These are phyloP conservation scores for Suillus alpinus DNA, from an alignment of 768 basidiomycete genomes.

Conservation along the genomic window DNA sequence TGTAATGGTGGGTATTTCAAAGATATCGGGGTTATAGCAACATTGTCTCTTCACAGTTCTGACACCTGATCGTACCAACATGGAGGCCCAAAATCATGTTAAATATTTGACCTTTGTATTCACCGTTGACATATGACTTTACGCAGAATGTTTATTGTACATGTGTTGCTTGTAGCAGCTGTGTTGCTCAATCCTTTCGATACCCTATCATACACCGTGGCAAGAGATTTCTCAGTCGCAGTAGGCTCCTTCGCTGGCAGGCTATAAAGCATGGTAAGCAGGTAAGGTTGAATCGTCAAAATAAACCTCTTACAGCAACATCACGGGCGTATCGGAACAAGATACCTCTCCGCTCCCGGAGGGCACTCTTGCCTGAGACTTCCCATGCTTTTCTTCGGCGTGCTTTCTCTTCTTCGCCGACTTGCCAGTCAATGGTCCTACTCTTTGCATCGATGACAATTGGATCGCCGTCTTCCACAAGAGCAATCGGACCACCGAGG, in stretches of 20 bases:
- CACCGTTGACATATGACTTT: neutral
- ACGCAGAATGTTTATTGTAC: neutral
- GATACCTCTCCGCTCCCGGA: slow-evolving; percentile 73
- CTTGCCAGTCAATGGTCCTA: slow-evolving; percentile 68
- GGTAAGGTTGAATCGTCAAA: neutral
- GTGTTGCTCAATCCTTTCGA: neutral
- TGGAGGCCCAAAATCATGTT: neutral
- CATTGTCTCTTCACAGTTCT: neutral
- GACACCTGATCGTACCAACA: neutral
- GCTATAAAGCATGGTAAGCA: slow-evolving; percentile 39
- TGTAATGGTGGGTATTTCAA: neutral
- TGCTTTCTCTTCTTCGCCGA: slow-evolving; percentile 63
- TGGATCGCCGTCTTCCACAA: slow-evolving; percentile 79
- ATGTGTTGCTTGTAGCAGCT: neutral
- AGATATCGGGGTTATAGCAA: neutral
- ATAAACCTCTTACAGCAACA: slow-evolving; percentile 65
- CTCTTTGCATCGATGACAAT: slow-evolving; percentile 71
- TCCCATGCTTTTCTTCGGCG: slow-evolving; percentile 67
- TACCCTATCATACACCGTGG: neutral
- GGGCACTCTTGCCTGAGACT: slow-evolving; percentile 55
- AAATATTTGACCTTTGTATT: neutral
- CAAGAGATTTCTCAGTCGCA: slow-evolving; percentile 53
- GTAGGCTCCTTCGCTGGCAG: slow-evolving; percentile 80
- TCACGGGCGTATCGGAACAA: slow-evolving; percentile 81
- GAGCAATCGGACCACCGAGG: slow-evolving; percentile 83